Conservation (phyloP, 1,284 basidiomycete species). For the Phellopilus nigrolimitatus region DNA sequence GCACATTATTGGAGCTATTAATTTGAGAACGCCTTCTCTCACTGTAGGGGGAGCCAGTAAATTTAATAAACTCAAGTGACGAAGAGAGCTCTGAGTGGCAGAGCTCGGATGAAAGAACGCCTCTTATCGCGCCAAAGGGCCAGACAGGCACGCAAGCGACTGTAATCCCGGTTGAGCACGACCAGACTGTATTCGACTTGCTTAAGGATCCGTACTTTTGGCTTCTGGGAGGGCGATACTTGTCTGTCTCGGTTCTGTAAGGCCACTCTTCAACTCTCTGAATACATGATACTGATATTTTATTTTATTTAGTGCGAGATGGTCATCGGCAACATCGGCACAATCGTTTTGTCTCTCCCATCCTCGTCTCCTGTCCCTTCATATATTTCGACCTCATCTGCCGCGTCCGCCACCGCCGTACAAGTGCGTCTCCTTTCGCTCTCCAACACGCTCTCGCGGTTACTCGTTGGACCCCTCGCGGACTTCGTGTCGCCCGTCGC, state of each 20-base stretch:
- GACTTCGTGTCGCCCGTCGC: conserved; percentile 63
- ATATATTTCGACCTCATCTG: conserved; percentile 24
- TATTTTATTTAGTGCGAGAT: conserved; percentile 63
- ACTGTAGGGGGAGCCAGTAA: background rate
- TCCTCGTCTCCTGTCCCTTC: conserved; percentile 26
- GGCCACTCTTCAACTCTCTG: conserved; percentile 27
- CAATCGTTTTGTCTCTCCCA: conserved; percentile 63
- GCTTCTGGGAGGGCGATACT: conserved; percentile 42
- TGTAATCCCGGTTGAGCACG: conserved; percentile 26
- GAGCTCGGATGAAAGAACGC: conserved; percentile 35
- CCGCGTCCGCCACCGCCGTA: conserved; percentile 37
- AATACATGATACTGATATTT: background rate
- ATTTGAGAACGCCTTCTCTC: conserved; percentile 30
- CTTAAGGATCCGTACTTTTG: conserved; percentile 58
- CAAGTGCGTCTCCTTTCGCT: conserved; percentile 70
- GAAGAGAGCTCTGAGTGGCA: conserved; percentile 9
- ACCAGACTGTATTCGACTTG: conserved; percentile 39
- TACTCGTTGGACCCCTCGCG: conserved; percentile 63
- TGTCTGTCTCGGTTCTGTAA: conserved; percentile 57
- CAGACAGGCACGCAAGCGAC: conserved; percentile 23
- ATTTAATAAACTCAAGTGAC: conserved; percentile 6
- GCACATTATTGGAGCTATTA: conserved; percentile 50
- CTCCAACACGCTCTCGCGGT: conserved; percentile 65
- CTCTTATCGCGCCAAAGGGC: conserved; percentile 32
- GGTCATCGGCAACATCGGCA: conserved; percentile 75